Base-by-base conservation (phyloP, 371 early-diverging fungal species). In the Sporodiniella umbellata region DNA sequence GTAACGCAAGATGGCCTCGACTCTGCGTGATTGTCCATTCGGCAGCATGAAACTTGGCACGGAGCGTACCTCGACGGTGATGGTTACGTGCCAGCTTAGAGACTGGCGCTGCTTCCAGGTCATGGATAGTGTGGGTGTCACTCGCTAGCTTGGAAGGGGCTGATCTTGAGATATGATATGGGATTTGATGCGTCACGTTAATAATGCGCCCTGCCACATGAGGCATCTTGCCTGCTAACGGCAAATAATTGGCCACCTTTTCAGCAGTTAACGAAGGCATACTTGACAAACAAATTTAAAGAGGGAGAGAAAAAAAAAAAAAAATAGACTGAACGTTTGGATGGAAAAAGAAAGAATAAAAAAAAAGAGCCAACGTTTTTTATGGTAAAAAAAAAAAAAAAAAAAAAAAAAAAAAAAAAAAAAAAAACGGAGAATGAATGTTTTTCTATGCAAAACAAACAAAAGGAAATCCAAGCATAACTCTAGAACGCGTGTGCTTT, bases 1-100 rank as follows among this genome's bases (percentile, higher is more conserved):
- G 87, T 54, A 92, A 68, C 14, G 93, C 91, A 4, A 84, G 80
- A 53, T 90, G 90, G 5, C 89, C 92, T 2, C 81, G 64, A 14
- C 88, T 79, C 24, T 63, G 74, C 26, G 51, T 53, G 8, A 77
- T 54, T 5, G 50, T 52, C 72, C 74, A 78, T 38, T 59, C 53
- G 24, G 59, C 64, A 12, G 58, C 56, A 35, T 48, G 64, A 22
- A 72, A 72, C 22, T 72, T 61, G 39, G 56, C 67, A 15, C 69
- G 56, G 14, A 69, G 46, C 0, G 69, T 68, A 35, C 60, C 60
- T n/a, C 59, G 42, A n/a, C 73, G 69, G n/a, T 50, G 54, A 33
- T 72, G 73, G 19, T 67, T 54, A 26, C 70, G 61, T 18, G 62
- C 60, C 22, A 69, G 33, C 39, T 64, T 63, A 21, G 67, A 66